Evolutionary conservation across 805 yeast genomes (phyloP).

Genomic region (Priceomyces carsonii): DNA sequence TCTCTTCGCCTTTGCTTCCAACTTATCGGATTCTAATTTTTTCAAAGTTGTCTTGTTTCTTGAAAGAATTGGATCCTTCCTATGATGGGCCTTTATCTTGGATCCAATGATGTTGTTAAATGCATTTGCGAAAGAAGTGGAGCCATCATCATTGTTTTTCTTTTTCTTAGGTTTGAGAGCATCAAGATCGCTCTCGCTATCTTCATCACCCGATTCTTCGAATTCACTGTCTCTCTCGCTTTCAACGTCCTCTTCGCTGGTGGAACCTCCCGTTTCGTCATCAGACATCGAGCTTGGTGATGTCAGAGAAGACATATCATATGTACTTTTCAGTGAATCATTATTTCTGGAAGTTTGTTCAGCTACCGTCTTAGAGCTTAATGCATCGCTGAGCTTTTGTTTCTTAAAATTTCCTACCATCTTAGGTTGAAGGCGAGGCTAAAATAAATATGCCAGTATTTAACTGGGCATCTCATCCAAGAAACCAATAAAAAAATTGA

Average conservation of each 20-base stretch:
- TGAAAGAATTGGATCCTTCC: slow-evolving; percentile 88
- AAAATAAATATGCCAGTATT: no score
- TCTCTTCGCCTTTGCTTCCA: slow-evolving; percentile 81
- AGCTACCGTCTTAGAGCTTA: no score
- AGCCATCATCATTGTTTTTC: slow-evolving; percentile 65
- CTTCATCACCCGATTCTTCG: slow-evolving; percentile 16
- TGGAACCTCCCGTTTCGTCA: neutral
- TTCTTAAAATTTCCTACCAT: no score
- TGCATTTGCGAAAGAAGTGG: slow-evolving; percentile 77
- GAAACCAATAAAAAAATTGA: no score
- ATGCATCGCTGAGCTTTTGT: no score
- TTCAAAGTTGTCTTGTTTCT: slow-evolving; percentile 71
- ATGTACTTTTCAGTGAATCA: no score
- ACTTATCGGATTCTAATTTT: slow-evolving; percentile 74
- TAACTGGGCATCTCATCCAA: no score
- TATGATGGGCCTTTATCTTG: slow-evolving; percentile 81
- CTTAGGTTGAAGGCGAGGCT: no score
- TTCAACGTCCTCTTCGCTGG: slow-evolving; percentile 16
- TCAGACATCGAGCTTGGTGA: no score
- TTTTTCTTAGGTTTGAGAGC: slow-evolving; percentile 55
- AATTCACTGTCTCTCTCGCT: slow-evolving; percentile 18
- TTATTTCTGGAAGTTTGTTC: no score
- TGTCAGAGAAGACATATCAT: no score
- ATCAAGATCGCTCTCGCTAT: slow-evolving; percentile 29
- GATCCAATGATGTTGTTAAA: slow-evolving; percentile 83